Base-by-base conservation (phyloP, 345 rosid species). In the Capsella bursapastoris region DNA sequence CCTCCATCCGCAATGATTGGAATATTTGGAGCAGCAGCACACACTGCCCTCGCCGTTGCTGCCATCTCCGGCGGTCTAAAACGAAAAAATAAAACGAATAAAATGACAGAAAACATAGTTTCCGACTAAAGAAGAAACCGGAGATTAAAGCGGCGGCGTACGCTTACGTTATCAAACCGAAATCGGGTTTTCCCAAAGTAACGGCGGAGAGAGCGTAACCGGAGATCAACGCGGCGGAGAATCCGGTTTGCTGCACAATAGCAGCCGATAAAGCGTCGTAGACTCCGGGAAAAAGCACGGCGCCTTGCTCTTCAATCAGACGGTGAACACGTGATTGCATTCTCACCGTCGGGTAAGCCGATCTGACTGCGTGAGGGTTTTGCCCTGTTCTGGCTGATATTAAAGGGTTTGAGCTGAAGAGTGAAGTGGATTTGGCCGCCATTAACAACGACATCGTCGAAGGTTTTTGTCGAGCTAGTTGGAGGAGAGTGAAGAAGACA, bases 181-280 rank as follows among this genome's bases (percentile, higher is more conserved):
- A 74, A 67, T 87, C 87, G 0, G 86, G 87, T 70, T 83, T 87
- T 52, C 84, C 85, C 38, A 85, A 74, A 35, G 73, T 81, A 27
- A 83, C 61, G 45, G 86, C 86, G 43, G 91, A 85, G 79, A 85
- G 70, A 7, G 84, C 85, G 51, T 82, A 85, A 10, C 89, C 86
- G 68, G 87, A 87, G 76, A 83, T 80, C 25, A 83, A 57, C 2
- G 86, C 83, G 29, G 87, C 86, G 48, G 47, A 70, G 79, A 82
- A 85, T 7, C 89, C 84, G 13, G 84, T 68, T 5, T 82, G 82
- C 63, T 85, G 80, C 8, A 85, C 81, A 3, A 83, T 80, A 52
- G 85, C 80, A 1, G 87, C 86, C 25, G 88, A 85, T 55, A 82
- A 79, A 3, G 86, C 86, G 66, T 87, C 90, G 76, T 82, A 85